Conservation (phyloP, 2,329 filamentous ascomycete genomes). For the Penicillium frequentans region DNA sequence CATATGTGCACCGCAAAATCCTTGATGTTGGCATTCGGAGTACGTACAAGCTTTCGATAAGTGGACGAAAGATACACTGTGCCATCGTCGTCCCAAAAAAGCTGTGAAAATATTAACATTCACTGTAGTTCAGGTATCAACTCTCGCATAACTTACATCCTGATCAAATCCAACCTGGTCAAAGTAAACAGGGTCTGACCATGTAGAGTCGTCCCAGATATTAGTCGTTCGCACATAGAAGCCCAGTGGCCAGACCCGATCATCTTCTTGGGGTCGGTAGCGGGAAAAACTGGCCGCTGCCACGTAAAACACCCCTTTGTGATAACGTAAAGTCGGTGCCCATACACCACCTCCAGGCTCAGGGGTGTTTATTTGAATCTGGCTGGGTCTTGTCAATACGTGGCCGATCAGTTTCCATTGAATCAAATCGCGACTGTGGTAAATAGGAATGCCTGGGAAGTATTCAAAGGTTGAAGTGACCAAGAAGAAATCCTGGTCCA, state of each 20-base stretch:
- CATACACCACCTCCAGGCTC: constrained; percentile 43
- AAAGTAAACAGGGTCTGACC: constrained; percentile 57
- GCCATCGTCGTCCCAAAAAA: constrained; percentile 54
- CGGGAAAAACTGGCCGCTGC: constrained; percentile 47
- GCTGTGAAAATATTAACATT: constrained; percentile 25
- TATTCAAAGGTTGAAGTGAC: constrained; percentile 64
- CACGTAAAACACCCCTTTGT: constrained; percentile 48
- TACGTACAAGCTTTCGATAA: constrained; percentile 37
- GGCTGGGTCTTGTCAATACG: constrained; percentile 32
- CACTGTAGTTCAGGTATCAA: not conserved
- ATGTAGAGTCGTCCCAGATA: constrained; percentile 53
- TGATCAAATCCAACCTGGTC: constrained; percentile 57
- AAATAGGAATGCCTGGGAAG: constrained; percentile 62
- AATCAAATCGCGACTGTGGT: constrained; percentile 53
- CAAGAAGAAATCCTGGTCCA: constrained; percentile 56
- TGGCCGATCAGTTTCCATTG: constrained; percentile 41
- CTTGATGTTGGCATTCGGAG: constrained; percentile 43
- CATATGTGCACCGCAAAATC: constrained; percentile 51
- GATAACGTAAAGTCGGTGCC: constrained; percentile 52
- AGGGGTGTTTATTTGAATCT: constrained; percentile 37
- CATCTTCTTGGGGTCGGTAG: constrained; percentile 42
- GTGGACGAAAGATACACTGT: constrained; percentile 52
- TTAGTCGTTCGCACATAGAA: constrained; percentile 57
- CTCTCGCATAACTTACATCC: constrained; percentile 40
- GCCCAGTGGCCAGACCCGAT: constrained; percentile 53